Evolutionary conservation across 495 filamentous ascomycete species (phyloP), one percentile per base, ranked within the genome.

Genomic region (Platismatia glauca): DNA sequence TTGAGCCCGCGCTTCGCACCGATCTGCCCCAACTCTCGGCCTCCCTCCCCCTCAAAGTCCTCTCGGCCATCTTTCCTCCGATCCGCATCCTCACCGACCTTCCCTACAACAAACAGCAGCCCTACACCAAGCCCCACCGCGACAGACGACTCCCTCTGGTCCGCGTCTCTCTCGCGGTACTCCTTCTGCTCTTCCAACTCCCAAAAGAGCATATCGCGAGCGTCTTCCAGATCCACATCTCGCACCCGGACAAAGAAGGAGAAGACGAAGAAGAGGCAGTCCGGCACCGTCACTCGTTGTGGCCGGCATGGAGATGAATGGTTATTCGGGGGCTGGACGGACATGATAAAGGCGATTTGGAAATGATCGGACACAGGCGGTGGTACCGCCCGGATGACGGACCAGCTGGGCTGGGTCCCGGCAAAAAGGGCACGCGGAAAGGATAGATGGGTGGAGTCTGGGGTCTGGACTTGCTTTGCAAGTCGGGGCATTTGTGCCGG

Each of bases 251-350:
- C 22, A 27, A 56, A 62, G 52, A 35, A 55, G 15, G 11, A 33
- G n/a, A 27, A 27, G 24, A 16, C 38, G n/a, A 56, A 34, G 27
- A 44, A 34, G 18, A 27, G 16, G 27, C 44, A 16, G 8, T 43
- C 41, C 9, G 53, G 39, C n/a, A 62, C 59, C 0, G 38, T 38
- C 5, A 62, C 34, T 29, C 39, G 55, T 12, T 66, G 59, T 34
- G 64, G 64, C 3, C 39, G 64, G 8, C 64, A 66, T 35, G 53
- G 64, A 0, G 64, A 66, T 29, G 59, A 66, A 29, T 66, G 64
- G 64, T 31, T 66, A 6, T 62, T 66, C 31, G 44, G 41, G 0
- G 64, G 59, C 20, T 66, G 64, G 64, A 46, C 52, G 6, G 43
- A 53, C 15, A 33, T 57, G 27, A 31, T 62, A 18, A 62, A 44